Evolutionary conservation across 2,329 filamentous ascomycete genomes (phyloP), one percentile per base, ranked within the genome.

Genomic region (Sclerotinia borealis): DNA sequence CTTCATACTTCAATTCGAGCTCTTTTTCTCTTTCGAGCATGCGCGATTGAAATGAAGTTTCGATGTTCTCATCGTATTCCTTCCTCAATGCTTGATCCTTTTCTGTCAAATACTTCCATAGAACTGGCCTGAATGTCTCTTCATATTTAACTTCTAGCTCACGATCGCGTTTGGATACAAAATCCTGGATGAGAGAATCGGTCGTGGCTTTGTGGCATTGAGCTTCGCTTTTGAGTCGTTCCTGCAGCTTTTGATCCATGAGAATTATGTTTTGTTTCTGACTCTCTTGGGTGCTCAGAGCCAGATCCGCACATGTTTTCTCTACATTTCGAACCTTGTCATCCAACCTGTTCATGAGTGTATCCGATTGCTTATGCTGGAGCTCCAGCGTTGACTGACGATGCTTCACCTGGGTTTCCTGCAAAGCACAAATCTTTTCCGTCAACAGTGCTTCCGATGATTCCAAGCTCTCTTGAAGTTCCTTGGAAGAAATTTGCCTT

Each of bases 1-100:
- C 50, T 8, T 62, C 59, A 7, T 62, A 62, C 34, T 62, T 62
- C 2, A n/a, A 48, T 13, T 62, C 59, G 10, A 62, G 59, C n/a
- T 55, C 50, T 2, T 55, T 54, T 17, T 62, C 59, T 15, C 59
- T 22, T 25, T 54, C 50, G 7, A 13, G 1, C 15, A 62, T 39
- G 11, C 34, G 59, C 13, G 50, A 31, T 39, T 48, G 29, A 19
- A 56, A 62, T 4, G 39, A 25, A 4, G 1, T 41, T 47, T 48
- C 29, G 7, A 62, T 56, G 4, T 62, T 25, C 7, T 56, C 25
- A 34, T 56, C 41, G 25, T 48, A 47, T 22, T 56, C 25, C 11
- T 56, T 62, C 50, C 29, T 55, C 22, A 62, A 39, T 45, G 39
- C 39, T 25, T 48, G 17, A 22, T 45, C 51, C 6, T 56, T 54